Conservation (phyloP, 257 asterid species). For the Gentiana macrophylla region DNA sequence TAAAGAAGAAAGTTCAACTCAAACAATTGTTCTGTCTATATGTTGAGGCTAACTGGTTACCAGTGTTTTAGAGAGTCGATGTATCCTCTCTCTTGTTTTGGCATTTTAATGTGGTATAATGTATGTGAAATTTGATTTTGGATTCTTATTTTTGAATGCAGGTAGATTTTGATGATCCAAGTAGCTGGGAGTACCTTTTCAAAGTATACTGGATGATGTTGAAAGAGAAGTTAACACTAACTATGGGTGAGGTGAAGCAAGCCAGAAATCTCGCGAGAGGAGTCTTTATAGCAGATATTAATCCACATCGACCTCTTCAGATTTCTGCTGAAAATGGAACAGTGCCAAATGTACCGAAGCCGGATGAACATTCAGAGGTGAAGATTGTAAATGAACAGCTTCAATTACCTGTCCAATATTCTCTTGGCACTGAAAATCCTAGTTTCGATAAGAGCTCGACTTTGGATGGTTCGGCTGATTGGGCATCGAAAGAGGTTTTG, state of each 20-base stretch:
- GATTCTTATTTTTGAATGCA: slow-evolving; percentile 20
- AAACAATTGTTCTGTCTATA: too few relatives aligned
- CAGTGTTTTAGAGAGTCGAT: too few relatives aligned
- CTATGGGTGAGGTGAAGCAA: slow-evolving; percentile 52
- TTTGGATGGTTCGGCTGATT: slow-evolving; percentile 23
- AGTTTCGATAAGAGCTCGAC: slow-evolving; percentile 12
- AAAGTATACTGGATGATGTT: slow-evolving; percentile 73
- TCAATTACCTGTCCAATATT: slow-evolving; percentile 5
- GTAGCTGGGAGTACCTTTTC: slow-evolving; percentile 93
- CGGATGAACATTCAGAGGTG: slow-evolving; percentile 25
- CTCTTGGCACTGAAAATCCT: slow-evolving; percentile 17
- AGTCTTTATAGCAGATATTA: slow-evolving; percentile 25
- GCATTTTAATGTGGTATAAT: too few relatives aligned
- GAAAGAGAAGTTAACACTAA: slow-evolving; percentile 52
- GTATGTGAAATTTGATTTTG: neutral
- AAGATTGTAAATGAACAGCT: slow-evolving; percentile 14
- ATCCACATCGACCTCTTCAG: slow-evolving; percentile 17
- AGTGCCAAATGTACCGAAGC: slow-evolving; percentile 11
- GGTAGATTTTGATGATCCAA: slow-evolving; percentile 87
- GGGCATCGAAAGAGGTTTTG: slow-evolving; percentile 72
- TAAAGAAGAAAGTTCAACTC: too few relatives aligned
- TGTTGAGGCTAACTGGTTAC: too few relatives aligned
- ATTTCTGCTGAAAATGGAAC: slow-evolving; percentile 20
- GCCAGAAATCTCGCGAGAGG: slow-evolving; percentile 51
- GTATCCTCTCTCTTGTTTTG: too few relatives aligned